Evolutionary conservation across 306 rosid species (phyloP).

Genomic region (Arachis stenosperma): DNA sequence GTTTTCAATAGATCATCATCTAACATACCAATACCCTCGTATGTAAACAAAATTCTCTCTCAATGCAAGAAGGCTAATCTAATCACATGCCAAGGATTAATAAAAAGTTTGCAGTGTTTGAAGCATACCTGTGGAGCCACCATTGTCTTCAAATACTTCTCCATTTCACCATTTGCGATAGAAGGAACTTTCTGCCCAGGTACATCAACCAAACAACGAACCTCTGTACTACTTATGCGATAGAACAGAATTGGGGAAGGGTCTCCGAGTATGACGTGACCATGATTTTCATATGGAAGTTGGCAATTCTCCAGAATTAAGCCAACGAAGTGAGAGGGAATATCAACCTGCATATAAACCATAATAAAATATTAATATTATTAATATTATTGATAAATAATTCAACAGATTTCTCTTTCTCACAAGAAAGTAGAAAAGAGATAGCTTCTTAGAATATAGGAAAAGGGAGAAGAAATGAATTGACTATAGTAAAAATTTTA

Average conservation of each 20-base stretch:
- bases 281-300: slow-evolving; percentile 92
- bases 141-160: slow-evolving; percentile 71
- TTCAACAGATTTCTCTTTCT: slow-evolving; percentile 21
- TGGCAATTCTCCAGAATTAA: slow-evolving; percentile 81
- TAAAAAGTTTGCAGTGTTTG: neutral
- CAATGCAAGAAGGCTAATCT: neutral
- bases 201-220: slow-evolving; percentile 96
- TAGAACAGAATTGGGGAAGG: slow-evolving; percentile 96
- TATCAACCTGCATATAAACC: slow-evolving; percentile 72
- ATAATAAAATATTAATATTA: slow-evolving; percentile 23
- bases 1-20: slow-evolving; percentile 30
- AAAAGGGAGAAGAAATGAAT: neutral
- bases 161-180: slow-evolving; percentile 94
- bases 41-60: slow-evolving; percentile 22
- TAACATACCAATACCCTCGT: neutral
- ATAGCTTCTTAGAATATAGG: neutral
- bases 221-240: slow-evolving; percentile 87
- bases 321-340: slow-evolving; percentile 95
- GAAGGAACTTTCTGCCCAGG: slow-evolving; percentile 99
- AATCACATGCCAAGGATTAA: neutral
- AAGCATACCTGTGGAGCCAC: slow-evolving; percentile 90
- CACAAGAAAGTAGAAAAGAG: neutral
- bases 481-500: neutral
- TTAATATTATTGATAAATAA: slow-evolving; percentile 9
- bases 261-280: slow-evolving; percentile 90